Base-by-base conservation (phyloP, 1,139 yeast genomes). In the Pichia sp. region DNA sequence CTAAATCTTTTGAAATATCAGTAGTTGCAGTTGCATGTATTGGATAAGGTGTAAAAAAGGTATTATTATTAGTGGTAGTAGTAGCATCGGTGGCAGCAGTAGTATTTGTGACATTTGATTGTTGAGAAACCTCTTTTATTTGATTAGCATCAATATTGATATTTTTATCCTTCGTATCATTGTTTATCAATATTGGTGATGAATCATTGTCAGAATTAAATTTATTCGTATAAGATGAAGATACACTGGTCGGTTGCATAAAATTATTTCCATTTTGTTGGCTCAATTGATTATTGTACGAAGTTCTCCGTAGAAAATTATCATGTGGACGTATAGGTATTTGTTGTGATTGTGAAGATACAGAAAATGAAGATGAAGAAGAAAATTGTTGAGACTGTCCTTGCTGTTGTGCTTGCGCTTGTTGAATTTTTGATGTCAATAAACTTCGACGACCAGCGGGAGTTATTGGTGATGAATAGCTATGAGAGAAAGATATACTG, bases 21-120 rank as follows among this genome's bases (percentile, higher is more conserved):
- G 80, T 74, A 8, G 80, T 75, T 22, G 80, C 74, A 9, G 68
- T 67, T n/a, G 67, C 60, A 5, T 66, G 64, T 1, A 65, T 57
- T 2, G 73, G 70, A 41, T 66, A 69, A 39, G 43, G 47, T 4
- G 49, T 37, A 20, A 48, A 48, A 10, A 46, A 46, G 10, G 45
- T 8, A 29, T 36, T 29, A 16, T 39, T 24, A 6, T 28, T 3
- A 8, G 10, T 22, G n/a, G n/a, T 11, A 9, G 66, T 51, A 65
- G 16, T 37, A 29, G 31, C 28, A 44, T 49, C 24, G 27, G 45
- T 67, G 50, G 33, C 6, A 22, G 30, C 28, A n/a, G 37, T 23
- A 24, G 36, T 24, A 27, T 40, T 3, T 29, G 41, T 65, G 23
- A 4, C 12, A 3, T 16, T n/a, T 30, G 40, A 41, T 16, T 36